These are phyloP conservation scores for Xerocomellus chrysenteron DNA, from an alignment of 768 basidiomycete species.

Conservation along the genomic window DNA sequence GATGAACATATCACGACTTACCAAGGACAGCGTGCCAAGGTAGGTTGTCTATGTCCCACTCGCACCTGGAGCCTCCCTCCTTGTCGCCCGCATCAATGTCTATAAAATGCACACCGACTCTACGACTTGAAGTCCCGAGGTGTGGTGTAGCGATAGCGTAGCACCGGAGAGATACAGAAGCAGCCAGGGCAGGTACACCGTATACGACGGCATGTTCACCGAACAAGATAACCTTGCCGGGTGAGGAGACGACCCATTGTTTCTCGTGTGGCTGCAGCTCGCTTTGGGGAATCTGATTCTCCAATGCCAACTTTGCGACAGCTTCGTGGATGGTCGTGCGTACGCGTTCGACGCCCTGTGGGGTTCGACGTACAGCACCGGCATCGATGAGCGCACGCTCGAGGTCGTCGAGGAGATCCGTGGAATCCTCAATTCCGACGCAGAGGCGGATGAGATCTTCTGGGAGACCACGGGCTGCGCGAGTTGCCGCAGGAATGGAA, in stretches of 20 bases:
- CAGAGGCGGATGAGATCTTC: conserved; percentile 98
- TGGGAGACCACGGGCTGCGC: conserved; percentile 95
- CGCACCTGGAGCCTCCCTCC: conserved; percentile 55
- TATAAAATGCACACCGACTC: conserved; percentile 59
- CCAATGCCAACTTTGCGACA: conserved; percentile 62
- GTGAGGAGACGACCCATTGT: conserved; percentile 90
- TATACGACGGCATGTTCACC: conserved; percentile 99
- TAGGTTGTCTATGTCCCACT: conserved; percentile 76
- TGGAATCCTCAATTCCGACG: conserved; percentile 95
- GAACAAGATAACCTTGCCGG: conserved; percentile 97
- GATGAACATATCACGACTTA: conserved; percentile 1
- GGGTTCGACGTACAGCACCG: conserved; percentile 72
- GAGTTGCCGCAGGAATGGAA: conserved; percentile 93
- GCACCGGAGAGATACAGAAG: conserved; percentile 92
- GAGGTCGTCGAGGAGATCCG: conserved; percentile 92
- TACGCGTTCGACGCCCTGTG: conserved; percentile 40
- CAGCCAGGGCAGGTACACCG: conserved; percentile 95
- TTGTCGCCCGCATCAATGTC: conserved; percentile 54
- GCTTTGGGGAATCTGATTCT: conserved; percentile 21
- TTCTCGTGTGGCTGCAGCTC: conserved; percentile 31
- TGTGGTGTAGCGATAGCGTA: conserved; percentile 82
- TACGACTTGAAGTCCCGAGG: conserved; percentile 51
- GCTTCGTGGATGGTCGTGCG: conserved; percentile 56
- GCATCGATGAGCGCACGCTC: conserved; percentile 90
- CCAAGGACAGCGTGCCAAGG: conserved; percentile 76